These are phyloP conservation scores for Davidsoniella eucalypti DNA, from an alignment of 2,329 filamentous ascomycete species.

Conservation along the genomic window DNA sequence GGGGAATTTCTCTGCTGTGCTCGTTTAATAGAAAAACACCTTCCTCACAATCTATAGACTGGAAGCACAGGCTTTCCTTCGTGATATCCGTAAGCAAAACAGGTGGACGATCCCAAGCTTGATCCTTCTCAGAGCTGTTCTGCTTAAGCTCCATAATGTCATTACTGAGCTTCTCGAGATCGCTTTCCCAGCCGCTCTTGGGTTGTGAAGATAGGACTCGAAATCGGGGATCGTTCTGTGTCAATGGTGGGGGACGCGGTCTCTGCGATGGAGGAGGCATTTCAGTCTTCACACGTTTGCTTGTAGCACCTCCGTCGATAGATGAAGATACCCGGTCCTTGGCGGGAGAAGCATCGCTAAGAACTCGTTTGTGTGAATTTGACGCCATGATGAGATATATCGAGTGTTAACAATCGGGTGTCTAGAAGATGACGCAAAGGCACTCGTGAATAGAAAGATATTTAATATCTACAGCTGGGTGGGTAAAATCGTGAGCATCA, in stretches of 20 bases:
- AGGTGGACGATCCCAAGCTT: conserved; percentile 62
- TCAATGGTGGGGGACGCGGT: conserved; percentile 21
- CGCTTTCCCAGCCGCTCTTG: conserved; percentile 85
- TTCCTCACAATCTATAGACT: conserved; percentile 91
- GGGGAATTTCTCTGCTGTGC: conserved; percentile 17
- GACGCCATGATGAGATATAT: neutral
- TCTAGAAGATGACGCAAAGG: neutral
- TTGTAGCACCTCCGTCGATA: neutral
- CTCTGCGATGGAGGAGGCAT: neutral
- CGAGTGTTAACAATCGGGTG: neutral
- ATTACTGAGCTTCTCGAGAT: conserved; percentile 90
- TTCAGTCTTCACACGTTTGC: conserved; percentile 6
- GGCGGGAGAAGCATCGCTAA: neutral
- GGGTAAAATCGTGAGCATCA: too few relatives aligned
- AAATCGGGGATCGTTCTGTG: conserved; percentile 35
- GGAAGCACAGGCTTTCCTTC: conserved; percentile 64
- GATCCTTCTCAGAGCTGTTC: conserved; percentile 81
- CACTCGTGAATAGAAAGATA: too few relatives aligned
- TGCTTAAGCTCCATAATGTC: conserved; percentile 75
- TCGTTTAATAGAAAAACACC: conserved; percentile 58
- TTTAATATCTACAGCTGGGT: too few relatives aligned
- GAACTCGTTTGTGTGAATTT: conserved; percentile 8
- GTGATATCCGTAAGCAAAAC: conserved; percentile 36
- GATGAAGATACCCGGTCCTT: neutral
- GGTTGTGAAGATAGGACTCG: conserved; percentile 57